Conservation (phyloP, 2,329 filamentous ascomycete species). For the Talaromyces rugulosus region DNA sequence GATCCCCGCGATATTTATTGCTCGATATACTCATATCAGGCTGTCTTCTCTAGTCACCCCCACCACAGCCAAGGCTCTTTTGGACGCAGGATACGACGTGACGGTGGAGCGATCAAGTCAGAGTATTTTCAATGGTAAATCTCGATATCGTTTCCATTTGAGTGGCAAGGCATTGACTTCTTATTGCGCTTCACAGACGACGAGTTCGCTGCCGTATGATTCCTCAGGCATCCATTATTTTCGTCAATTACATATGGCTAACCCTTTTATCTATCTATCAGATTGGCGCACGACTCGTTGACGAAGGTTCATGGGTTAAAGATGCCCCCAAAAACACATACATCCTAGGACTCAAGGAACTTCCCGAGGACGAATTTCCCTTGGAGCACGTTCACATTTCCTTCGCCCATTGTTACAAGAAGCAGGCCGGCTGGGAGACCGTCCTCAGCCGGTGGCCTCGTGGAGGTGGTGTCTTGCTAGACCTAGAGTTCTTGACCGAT, state of each 20-base stretch:
- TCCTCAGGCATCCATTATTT: background rate
- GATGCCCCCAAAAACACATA: conserved; percentile 65
- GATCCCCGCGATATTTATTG: background rate
- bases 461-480: conserved; percentile 72
- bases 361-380: conserved; percentile 65
- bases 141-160: too few species aligned
- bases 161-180: background rate
- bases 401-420: conserved; percentile 73
- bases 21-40: conserved; percentile 11
- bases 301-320: conserved; percentile 61
- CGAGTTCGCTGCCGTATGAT: conserved; percentile 12
- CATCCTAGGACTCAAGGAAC: conserved; percentile 73
- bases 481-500: conserved; percentile 82
- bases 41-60: conserved; percentile 36
- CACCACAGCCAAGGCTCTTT: conserved; percentile 56
- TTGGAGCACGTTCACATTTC: conserved; percentile 69
- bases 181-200: conserved; percentile 2
- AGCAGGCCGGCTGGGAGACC: conserved; percentile 72
- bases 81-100: conserved; percentile 66
- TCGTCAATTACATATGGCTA: background rate
- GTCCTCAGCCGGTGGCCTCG: conserved; percentile 75
- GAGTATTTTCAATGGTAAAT: conserved; percentile 53
- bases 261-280: conserved; percentile 38
- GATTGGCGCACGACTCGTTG: conserved; percentile 62
- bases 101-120: conserved; percentile 64